Evolutionary conservation across 116 monocot species (phyloP).

Genomic region (Posidonia oceanica): DNA sequence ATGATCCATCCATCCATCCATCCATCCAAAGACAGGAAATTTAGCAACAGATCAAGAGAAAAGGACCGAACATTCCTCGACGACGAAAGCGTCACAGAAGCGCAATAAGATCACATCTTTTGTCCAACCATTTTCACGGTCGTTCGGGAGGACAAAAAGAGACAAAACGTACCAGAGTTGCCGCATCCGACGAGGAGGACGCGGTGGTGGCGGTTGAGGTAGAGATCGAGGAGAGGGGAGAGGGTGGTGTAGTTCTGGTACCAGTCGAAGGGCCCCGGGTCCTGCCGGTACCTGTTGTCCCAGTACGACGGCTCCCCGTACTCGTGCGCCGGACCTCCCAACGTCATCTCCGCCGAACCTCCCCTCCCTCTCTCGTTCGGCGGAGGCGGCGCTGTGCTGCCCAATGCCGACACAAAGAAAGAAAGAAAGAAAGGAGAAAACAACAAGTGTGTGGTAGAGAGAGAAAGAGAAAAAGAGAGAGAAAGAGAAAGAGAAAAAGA

Average conservation of each 20-base stretch:
- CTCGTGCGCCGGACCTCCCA: slow-evolving; percentile 28
- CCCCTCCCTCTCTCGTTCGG: too few species aligned
- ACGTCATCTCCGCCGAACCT: slow-evolving; percentile 22
- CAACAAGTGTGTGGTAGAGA: too few species aligned
- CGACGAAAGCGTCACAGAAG: neutral
- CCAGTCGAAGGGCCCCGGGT: slow-evolving; percentile 76
- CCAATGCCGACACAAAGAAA: too few species aligned
- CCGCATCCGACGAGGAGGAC: slow-evolving; percentile 86
- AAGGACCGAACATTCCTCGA: neutral
- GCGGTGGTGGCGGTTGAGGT: slow-evolving; percentile 43
- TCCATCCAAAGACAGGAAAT: too few species aligned
- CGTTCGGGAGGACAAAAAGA: neutral
- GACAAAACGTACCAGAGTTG: slow-evolving; percentile 36
- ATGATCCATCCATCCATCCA: neutral
- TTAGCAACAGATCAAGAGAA: neutral
- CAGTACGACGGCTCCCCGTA: slow-evolving; percentile 94
- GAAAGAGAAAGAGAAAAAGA: too few species aligned
- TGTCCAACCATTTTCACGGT: too few species aligned
- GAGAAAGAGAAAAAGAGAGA: too few species aligned
- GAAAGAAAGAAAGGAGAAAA: too few species aligned
- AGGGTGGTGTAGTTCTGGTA: slow-evolving; percentile 78
- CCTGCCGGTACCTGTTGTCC: slow-evolving; percentile 67
- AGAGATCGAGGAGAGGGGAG: slow-evolving; percentile 50
- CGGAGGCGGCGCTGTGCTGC: too few species aligned
- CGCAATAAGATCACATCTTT: too few species aligned